phyloP scores from a whole-genome alignment of 2,329 filamentous ascomycete genomes.

The Penicillium sp. region DNA sequence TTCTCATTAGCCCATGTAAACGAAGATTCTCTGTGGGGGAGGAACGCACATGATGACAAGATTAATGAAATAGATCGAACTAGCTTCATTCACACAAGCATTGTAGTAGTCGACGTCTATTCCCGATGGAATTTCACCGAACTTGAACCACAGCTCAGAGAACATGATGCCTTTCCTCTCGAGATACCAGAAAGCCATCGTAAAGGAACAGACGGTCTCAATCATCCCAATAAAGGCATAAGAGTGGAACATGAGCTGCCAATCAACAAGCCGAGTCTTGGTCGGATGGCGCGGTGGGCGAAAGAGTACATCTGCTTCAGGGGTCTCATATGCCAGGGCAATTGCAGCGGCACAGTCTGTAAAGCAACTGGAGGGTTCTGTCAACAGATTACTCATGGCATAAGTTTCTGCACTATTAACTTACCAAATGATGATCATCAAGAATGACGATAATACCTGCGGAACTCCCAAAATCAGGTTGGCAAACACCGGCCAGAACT shows the following conservation, averaged over 20 bases:
- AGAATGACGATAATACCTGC: conserved; percentile 71
- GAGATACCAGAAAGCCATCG: conserved; percentile 70
- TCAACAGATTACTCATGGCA: not conserved
- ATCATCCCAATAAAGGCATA: conserved; percentile 72
- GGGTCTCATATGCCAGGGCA: conserved; percentile 73
- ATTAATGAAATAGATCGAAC: conserved; percentile 78
- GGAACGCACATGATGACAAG: conserved; percentile 71
- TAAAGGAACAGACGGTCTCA: conserved; percentile 63
- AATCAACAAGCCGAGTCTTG: conserved; percentile 73
- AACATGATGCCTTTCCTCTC: conserved; percentile 65
- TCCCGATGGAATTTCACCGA: conserved; percentile 57
- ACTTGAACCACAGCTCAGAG: conserved; percentile 67
- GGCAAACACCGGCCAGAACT: conserved; percentile 76
- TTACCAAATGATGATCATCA: conserved; percentile 70
- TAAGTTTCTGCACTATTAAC: conserved; percentile 9
- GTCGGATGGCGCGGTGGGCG: conserved; percentile 69
- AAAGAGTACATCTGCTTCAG: conserved; percentile 73
- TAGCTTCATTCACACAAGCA: conserved; percentile 64
- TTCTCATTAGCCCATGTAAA: conserved; percentile 15
- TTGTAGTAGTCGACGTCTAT: conserved; percentile 60
- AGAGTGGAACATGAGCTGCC: conserved; percentile 70
- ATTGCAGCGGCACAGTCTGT: conserved; percentile 76
- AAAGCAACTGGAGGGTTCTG: conserved; percentile 58
- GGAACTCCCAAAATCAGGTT: conserved; percentile 73
- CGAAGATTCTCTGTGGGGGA: not conserved